A percentile compares a stretch with the other conserved stretches of the same genome.
Evolutionary conservation across 805 yeast species (phyloP).

Genomic region (Barnettozyma californica): DNA sequence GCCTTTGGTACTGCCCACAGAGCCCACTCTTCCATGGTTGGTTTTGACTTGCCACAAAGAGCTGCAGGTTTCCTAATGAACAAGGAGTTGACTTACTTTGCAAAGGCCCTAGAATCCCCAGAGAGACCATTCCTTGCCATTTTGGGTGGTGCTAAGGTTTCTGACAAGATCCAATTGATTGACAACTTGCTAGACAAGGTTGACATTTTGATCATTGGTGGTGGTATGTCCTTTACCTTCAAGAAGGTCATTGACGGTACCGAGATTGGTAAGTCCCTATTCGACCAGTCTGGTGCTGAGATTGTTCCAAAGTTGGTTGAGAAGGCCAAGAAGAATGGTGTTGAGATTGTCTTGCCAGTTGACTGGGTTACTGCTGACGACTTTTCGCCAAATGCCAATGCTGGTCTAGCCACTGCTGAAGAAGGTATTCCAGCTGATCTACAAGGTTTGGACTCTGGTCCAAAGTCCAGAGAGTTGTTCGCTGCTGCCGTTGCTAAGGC

Average conservation of each 20-base stretch:
- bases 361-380: constrained; percentile 95
- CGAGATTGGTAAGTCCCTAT: constrained; percentile 88
- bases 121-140: constrained; percentile 97
- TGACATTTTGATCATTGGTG: constrained; percentile 90
- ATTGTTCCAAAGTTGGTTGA: constrained; percentile 86
- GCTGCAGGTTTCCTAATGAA: constrained; percentile 99
- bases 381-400: constrained; percentile 86
- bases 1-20: constrained; percentile 99
- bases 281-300: constrained; percentile 92
- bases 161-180: constrained; percentile 97
- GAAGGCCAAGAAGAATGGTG: constrained; percentile 95
- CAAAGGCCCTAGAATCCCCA: constrained; percentile 98
- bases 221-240: constrained; percentile 99
- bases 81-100: constrained; percentile 95
- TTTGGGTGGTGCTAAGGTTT: constrained; percentile 98
- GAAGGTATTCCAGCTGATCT: constrained; percentile 93
- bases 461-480: constrained; percentile 76
- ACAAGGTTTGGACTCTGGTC: constrained; percentile 97
- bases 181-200: constrained; percentile 97
- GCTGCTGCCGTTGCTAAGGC: constrained; percentile 82
- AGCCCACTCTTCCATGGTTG: constrained; percentile 99
- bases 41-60: constrained; percentile 89
- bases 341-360: constrained; percentile 88
- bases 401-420: constrained; percentile 78
- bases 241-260: constrained; percentile 85